A percentile compares a stretch with the other conserved stretches of the same genome.
phyloP scores from a whole-genome alignment of 2,329 filamentous ascomycete species.

The Phaeoacremonium minimum region DNA sequence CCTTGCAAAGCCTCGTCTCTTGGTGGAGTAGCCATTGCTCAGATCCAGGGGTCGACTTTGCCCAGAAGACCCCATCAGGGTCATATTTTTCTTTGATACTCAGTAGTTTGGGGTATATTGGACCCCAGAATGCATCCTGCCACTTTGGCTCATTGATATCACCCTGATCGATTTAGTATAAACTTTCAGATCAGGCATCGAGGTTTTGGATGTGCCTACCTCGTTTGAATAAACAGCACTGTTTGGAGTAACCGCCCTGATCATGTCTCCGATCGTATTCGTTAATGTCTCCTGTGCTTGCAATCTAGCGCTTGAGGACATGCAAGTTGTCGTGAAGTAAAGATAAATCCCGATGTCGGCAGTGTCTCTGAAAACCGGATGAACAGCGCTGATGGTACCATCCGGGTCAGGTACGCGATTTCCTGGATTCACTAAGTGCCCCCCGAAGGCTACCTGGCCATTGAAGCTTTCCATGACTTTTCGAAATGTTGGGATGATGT shows the following conservation, averaged over 20 bases:
- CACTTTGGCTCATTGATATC: conserved; percentile 3
- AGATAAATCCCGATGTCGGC: background rate
- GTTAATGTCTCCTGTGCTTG: no score
- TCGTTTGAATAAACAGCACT: conserved; percentile 6
- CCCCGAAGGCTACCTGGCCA: no score
- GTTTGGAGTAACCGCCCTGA: conserved; percentile 2
- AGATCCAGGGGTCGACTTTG: conserved; percentile 33
- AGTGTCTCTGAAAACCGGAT: background rate
- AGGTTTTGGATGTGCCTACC: no score
- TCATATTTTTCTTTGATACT: conserved; percentile 38
- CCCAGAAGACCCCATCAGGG: conserved; percentile 30
- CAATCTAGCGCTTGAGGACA: no score
- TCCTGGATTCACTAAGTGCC: conserved; percentile 1
- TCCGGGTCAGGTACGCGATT: background rate
- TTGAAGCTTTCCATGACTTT: no score
- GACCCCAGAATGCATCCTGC: conserved; percentile 5
- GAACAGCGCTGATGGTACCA: background rate
- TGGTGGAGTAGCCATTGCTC: no score
- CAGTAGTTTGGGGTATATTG: conserved; percentile 13
- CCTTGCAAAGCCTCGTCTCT: no score
- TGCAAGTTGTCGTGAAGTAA: conserved; percentile 1
- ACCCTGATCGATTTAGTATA: no score
- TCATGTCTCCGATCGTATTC: no score
- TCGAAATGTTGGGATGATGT: no score
- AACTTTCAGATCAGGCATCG: no score